Conservation (phyloP, 345 rosid species). For the Acer yangbiense region DNA sequence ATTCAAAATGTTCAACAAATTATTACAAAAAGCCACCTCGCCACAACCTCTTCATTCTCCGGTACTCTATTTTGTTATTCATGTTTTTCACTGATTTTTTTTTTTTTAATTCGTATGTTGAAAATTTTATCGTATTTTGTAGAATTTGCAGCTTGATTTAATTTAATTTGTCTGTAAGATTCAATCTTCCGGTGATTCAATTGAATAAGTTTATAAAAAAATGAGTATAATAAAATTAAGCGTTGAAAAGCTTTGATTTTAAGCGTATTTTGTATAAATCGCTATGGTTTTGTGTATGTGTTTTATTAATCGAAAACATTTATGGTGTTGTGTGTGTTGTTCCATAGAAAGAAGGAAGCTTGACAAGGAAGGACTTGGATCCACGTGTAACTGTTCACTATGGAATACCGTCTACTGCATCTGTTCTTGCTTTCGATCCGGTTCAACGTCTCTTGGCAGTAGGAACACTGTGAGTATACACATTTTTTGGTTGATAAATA, state of each 20-base stretch:
- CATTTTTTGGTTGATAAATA: background rate
- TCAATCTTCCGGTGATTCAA: too few species aligned
- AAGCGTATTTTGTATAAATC: background rate
- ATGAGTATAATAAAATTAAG: too few species aligned
- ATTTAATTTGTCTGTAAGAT: background rate
- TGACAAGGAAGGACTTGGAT: conserved; percentile 47
- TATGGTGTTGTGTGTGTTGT: conserved; percentile 11
- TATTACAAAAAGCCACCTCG: conserved; percentile 43
- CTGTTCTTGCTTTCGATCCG: conserved; percentile 77
- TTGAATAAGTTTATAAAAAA: too few species aligned
- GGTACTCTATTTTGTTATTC: conserved; percentile 25
- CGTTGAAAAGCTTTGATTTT: background rate
- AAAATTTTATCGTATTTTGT: background rate
- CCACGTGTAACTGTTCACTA: conserved; percentile 60
- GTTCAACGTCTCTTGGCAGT: conserved; percentile 77
- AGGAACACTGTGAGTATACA: conserved; percentile 69
- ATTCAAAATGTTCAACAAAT: conserved; percentile 50
- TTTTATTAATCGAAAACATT: background rate
- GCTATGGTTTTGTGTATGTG: background rate
- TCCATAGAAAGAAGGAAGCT: conserved; percentile 30
- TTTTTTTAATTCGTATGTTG: background rate
- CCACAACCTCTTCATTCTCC: conserved; percentile 32
- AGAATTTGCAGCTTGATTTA: background rate
- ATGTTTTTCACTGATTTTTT: background rate
- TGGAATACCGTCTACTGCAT: conserved; percentile 82